phyloP scores from a whole-genome alignment of 306 rosid species.

The Benincasa hispida region DNA sequence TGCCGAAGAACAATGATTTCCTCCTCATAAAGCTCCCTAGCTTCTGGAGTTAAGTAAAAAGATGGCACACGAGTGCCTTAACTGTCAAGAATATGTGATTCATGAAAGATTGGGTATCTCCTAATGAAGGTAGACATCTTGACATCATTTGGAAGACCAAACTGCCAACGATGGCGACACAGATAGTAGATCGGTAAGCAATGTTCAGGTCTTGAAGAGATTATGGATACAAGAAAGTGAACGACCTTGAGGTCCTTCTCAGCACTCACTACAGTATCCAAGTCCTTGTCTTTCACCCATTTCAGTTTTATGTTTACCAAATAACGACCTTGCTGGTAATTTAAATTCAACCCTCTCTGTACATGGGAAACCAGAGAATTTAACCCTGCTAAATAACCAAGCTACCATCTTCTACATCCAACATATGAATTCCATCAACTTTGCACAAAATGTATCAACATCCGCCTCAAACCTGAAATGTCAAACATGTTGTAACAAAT shows the following conservation, averaged over 20 bases:
- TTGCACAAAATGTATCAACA: background rate
- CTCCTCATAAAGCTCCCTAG: conserved; percentile 26
- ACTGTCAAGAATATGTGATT: conserved; percentile 39
- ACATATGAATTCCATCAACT: conserved; percentile 4
- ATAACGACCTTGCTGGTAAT: conserved; percentile 38
- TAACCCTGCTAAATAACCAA: background rate
- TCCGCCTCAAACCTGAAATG: background rate
- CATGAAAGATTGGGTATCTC: conserved; percentile 58
- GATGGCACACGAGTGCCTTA: conserved; percentile 65
- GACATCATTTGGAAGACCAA: conserved; percentile 52
- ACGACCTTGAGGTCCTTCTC: conserved; percentile 68
- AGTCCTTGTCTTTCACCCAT: conserved; percentile 69
- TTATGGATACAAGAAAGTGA: conserved; percentile 41
- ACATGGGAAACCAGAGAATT: background rate
- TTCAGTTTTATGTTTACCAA: conserved; percentile 72
- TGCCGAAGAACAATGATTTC: conserved; percentile 23
- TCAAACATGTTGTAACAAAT: background rate
- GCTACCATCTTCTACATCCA: background rate
- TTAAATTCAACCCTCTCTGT: background rate
- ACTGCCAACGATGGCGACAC: conserved; percentile 45
- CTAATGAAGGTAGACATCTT: conserved; percentile 61
- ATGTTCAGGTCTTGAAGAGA: conserved; percentile 32
- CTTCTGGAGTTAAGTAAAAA: conserved; percentile 49
- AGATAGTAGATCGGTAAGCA: conserved; percentile 59
- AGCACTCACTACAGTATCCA: conserved; percentile 51